Evolutionary conservation across 2,329 filamentous ascomycete genomes (phyloP).

Genomic region (Sarocladiaceae sp.): DNA sequence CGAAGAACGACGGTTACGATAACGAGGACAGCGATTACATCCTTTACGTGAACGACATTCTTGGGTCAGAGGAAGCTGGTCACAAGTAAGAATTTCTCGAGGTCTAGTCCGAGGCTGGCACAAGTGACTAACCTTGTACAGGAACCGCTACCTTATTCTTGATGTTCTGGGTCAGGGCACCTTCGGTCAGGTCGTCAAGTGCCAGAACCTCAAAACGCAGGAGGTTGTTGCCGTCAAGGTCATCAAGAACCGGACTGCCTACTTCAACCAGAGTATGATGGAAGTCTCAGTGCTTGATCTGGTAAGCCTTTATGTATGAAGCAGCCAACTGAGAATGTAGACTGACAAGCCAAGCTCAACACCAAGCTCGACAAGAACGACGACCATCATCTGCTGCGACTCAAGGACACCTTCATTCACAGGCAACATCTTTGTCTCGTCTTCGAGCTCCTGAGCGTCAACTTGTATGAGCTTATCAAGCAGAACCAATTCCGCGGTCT

Average conservation of each 20-base stretch:
- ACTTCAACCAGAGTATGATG: conserved; percentile 99
- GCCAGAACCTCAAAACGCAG: conserved; percentile 95
- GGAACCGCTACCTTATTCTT: conserved; percentile 92
- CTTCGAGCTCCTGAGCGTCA: conserved; percentile 94
- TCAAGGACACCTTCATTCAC: conserved; percentile 98
- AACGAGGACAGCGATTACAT: conserved; percentile 99
- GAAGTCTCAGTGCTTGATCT: conserved; percentile 95
- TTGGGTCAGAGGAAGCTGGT: conserved; percentile 94
- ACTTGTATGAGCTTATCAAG: conserved; percentile 97
- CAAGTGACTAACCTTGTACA: conserved; percentile 24
- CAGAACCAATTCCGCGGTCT: conserved; percentile 98
- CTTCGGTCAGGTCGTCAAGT: conserved; percentile 98
- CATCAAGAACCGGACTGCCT: conserved; percentile 97
- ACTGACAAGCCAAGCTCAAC: conserved; percentile 55
- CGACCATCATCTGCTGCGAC: conserved; percentile 86
- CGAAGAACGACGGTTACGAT: conserved; percentile 98
- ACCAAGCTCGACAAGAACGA: conserved; percentile 99
- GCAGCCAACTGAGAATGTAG: conserved; percentile 26
- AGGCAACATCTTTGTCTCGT: conserved; percentile 93
- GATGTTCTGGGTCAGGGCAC: conserved; percentile 96
- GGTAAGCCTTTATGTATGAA: conserved; percentile 42
- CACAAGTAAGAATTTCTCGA: conserved; percentile 66
- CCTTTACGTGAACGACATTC: conserved; percentile 96
- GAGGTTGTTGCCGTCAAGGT: conserved; percentile 99
- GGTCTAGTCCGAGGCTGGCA: background rate